These are phyloP conservation scores for Exophiala calicioides DNA, from an alignment of 2,329 filamentous ascomycete species.

Conservation along the genomic window DNA sequence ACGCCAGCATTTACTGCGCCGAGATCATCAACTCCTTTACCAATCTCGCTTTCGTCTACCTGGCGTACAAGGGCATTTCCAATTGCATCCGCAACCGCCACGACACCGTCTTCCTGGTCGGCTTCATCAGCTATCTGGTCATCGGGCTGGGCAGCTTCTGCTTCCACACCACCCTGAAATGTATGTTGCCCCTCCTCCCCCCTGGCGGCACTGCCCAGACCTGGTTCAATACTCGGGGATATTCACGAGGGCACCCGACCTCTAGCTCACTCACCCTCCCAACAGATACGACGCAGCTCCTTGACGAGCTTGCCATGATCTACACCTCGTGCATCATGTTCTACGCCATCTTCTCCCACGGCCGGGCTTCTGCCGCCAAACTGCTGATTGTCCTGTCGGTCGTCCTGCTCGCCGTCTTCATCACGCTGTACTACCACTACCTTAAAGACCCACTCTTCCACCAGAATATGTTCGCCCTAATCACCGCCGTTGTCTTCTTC, in stretches of 20 bases:
- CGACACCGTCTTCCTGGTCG: slow-evolving; percentile 70
- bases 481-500: slow-evolving; percentile 69
- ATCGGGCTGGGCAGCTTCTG: slow-evolving; percentile 54
- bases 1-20: too few species aligned
- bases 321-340: slow-evolving; percentile 62
- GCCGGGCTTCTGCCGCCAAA: slow-evolving; percentile 36
- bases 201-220: too few species aligned
- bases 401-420: slow-evolving; percentile 55
- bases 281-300: too few species aligned
- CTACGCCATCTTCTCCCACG: slow-evolving; percentile 65
- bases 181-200: slow-evolving; percentile 39
- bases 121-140: slow-evolving; percentile 54
- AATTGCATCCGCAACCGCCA: slow-evolving; percentile 73
- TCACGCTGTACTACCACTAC: slow-evolving; percentile 78
- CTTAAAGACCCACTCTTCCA: slow-evolving; percentile 82
- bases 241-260: too few species aligned
- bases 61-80: slow-evolving; percentile 71
- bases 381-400: slow-evolving; percentile 63
- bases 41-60: slow-evolving; percentile 76
- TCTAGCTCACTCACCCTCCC: too few species aligned
- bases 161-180: slow-evolving; percentile 56
- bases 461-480: slow-evolving; percentile 71
- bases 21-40: slow-evolving; percentile 79
- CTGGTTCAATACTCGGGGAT: too few species aligned
- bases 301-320: slow-evolving; percentile 62